Evolutionary conservation across 202 grass and related monocot genomes (phyloP).

Genomic region (Brachypodium distachyon): DNA sequence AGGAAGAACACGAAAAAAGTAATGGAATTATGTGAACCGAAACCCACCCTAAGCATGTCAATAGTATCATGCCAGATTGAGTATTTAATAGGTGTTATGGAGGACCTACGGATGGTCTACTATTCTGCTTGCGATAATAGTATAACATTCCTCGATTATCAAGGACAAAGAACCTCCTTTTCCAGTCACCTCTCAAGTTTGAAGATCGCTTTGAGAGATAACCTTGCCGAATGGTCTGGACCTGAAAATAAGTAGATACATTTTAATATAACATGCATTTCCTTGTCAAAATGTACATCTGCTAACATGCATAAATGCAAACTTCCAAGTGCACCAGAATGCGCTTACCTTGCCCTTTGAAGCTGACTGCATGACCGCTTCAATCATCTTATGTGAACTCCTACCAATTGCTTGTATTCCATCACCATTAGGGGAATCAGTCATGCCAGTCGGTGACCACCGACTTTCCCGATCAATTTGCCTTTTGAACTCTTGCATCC

Average conservation of each 20-base stretch:
- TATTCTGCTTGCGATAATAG: conserved; percentile 89
- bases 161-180: conserved; percentile 99
- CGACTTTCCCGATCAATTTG: conserved; percentile 93
- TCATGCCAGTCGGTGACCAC: conserved; percentile 68
- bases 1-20: neutral
- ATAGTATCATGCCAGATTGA: neutral
- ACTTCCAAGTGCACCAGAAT: neutral
- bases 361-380: conserved; percentile 90
- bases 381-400: conserved; percentile 99
- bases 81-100: neutral
- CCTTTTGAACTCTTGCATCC: conserved; percentile 97
- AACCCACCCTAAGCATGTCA: neutral
- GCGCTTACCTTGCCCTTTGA: conserved; percentile 80
- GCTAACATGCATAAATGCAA: neutral
- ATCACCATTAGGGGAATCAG: conserved; percentile 85
- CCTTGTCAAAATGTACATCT: neutral
- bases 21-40: neutral
- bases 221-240: conserved; percentile 96
- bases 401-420: conserved; percentile 95
- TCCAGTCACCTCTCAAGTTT: conserved; percentile 98
- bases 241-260: conserved; percentile 43
- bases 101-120: conserved; percentile 77
- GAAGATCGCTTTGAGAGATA: conserved; percentile 99
- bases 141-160: conserved; percentile 98
- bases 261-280: conserved; percentile 4